A percentile compares a stretch with the other conserved stretches of the same genome.
Evolutionary conservation across 139 green algal species (phyloP).

Genomic region (Zygnema circumcarinatum): DNA sequence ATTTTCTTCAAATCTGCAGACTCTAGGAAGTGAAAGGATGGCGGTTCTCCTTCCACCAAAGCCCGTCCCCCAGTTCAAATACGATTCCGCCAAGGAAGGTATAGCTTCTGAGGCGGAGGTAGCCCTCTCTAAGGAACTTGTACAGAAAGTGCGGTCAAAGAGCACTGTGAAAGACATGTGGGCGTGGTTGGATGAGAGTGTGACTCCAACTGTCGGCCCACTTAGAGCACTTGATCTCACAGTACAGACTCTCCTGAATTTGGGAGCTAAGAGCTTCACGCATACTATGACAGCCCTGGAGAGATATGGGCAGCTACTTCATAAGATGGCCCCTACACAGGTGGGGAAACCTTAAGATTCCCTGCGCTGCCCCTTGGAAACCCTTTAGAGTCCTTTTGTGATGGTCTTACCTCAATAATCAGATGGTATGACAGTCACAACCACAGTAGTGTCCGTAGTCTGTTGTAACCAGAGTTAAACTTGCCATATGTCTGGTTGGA

Average conservation of each 20-base stretch:
- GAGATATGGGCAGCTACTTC: slow-evolving; percentile 73
- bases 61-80: not conserved
- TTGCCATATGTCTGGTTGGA: too few relatives aligned
- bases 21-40: not conserved
- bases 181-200: slow-evolving; percentile 50
- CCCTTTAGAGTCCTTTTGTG: too few relatives aligned
- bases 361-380: too few relatives aligned
- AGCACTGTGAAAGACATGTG: slow-evolving; percentile 44
- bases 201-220: slow-evolving; percentile 28
- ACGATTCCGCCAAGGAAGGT: not conserved
- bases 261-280: slow-evolving; percentile 82
- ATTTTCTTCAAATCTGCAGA: slow-evolving; percentile 17
- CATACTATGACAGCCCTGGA: slow-evolving; percentile 83
- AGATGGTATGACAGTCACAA: too few relatives aligned
- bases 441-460: too few relatives aligned
- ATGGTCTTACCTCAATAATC: too few relatives aligned
- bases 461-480: too few relatives aligned
- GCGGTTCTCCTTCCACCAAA: not conserved
- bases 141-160: slow-evolving; percentile 36
- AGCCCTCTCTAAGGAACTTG: slow-evolving; percentile 22
- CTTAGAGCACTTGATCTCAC: slow-evolving; percentile 66
- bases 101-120: slow-evolving; percentile 28
- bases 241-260: slow-evolving; percentile 71
- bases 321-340: slow-evolving; percentile 46
- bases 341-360: too few relatives aligned